Conservation (phyloP, 768 basidiomycete genomes). For the Gautieria morchelliformis region DNA sequence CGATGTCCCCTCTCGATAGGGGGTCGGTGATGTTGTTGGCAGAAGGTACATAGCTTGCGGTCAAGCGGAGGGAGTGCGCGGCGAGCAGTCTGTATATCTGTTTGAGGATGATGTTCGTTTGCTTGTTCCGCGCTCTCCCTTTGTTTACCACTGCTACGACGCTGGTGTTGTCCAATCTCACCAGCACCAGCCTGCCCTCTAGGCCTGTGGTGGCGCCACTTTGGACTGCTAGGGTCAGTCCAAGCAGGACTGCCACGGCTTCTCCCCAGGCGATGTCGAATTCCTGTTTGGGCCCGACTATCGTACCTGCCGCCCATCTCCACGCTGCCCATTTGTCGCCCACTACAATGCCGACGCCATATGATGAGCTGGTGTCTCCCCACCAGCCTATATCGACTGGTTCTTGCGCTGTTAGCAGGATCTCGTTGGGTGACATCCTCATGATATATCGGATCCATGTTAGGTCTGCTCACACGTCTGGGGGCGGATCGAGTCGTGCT, state of each 20-base stretch:
- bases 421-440: slow-evolving; percentile 11
- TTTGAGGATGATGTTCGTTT: slow-evolving; percentile 22
- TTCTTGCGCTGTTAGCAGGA: background rate
- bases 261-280: slow-evolving; percentile 25
- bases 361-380: slow-evolving; percentile 1
- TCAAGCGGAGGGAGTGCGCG: slow-evolving; percentile 7
- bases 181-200: too few relatives aligned
- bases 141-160: too few relatives aligned
- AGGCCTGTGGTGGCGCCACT: slow-evolving; percentile 28
- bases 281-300: slow-evolving; percentile 16
- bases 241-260: too few relatives aligned
- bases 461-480: slow-evolving; percentile 23
- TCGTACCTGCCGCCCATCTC: slow-evolving; percentile 19
- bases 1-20: slow-evolving; percentile 22
- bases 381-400: too few relatives aligned
- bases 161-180: too few relatives aligned
- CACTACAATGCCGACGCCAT: slow-evolving; percentile 13
- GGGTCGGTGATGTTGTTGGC: slow-evolving; percentile 23
- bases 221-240: too few relatives aligned
- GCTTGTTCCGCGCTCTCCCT: too few relatives aligned
- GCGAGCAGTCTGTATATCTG: slow-evolving; percentile 18
- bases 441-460: slow-evolving; percentile 14
- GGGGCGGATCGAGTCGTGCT: too few relatives aligned
- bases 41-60: slow-evolving; percentile 15
- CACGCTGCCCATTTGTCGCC: too few relatives aligned